Evolutionary conservation across 1,139 yeast species (phyloP).

Genomic region (Eremothecium cymbalariae): DNA sequence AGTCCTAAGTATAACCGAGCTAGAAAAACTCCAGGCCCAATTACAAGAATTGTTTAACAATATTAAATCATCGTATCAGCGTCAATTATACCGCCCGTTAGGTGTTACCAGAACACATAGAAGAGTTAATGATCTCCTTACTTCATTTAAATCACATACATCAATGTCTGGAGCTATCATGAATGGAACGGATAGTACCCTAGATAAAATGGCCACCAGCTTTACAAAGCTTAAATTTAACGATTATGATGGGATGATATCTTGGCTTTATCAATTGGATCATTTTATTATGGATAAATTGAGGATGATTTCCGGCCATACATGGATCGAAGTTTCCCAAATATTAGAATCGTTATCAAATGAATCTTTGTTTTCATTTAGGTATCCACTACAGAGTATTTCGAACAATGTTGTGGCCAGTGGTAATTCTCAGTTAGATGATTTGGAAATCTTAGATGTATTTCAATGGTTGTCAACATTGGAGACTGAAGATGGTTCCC

Average conservation of each 20-base stretch:
- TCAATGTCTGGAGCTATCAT: constrained; percentile 16
- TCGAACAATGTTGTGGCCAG: constrained; percentile 18
- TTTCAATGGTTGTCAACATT: constrained; percentile 62
- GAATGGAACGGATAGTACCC: constrained; percentile 11
- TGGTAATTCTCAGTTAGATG: constrained; percentile 35
- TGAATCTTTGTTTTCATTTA: constrained; percentile 46
- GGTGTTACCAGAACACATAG: constrained; percentile 29
- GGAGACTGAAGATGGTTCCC: constrained; percentile 31
- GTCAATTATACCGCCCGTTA: constrained; percentile 70
- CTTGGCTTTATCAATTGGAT: constrained; percentile 55
- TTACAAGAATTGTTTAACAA: constrained; percentile 56
- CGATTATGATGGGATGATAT: constrained; percentile 19
- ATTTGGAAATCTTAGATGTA: constrained; percentile 56
- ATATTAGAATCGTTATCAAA: constrained; percentile 60
- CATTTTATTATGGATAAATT: constrained; percentile 53
- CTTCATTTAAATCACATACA: constrained; percentile 16
- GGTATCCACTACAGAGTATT: constrained; percentile 34
- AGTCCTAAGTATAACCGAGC: constrained; percentile 19
- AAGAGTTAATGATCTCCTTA: constrained; percentile 16
- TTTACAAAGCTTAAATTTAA: constrained; percentile 42
- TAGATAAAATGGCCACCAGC: constrained; percentile 17
- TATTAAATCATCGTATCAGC: constrained; percentile 65
- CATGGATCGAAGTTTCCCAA: constrained; percentile 76
- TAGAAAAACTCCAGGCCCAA: constrained; percentile 36
- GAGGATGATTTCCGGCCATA: constrained; percentile 52